These are phyloP conservation scores for Andrographis paniculata DNA, from an alignment of 305 asterid species.

Conservation along the genomic window DNA sequence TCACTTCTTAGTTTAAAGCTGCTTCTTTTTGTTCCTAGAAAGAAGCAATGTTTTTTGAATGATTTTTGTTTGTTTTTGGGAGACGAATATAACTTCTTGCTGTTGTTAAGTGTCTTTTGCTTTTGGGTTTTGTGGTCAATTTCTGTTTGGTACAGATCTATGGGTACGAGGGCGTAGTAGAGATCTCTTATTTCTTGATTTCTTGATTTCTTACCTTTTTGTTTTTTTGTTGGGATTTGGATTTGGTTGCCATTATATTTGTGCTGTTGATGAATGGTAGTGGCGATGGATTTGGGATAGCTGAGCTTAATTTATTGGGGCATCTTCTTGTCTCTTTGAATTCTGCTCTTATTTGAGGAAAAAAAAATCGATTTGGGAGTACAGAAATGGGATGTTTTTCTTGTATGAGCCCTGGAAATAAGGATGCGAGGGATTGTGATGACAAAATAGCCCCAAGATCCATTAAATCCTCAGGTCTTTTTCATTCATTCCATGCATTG, in stretches of 20 bases:
- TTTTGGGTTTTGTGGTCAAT: slow-evolving; percentile 21
- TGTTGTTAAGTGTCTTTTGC: slow-evolving; percentile 7
- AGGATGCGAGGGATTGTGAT: slow-evolving; percentile 42
- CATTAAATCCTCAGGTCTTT: slow-evolving; percentile 30
- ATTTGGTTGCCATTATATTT: slow-evolving; percentile 13
- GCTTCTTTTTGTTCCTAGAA: not conserved
- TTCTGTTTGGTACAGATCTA: slow-evolving; percentile 31
- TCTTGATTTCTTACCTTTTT: slow-evolving; percentile 6
- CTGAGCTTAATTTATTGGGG: not conserved
- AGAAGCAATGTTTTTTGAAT: slow-evolving; percentile 13
- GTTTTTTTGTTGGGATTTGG: slow-evolving; percentile 17
- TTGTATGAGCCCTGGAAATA: slow-evolving; percentile 35
- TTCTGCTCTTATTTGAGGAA: slow-evolving; percentile 18
- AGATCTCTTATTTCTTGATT: too few relatives aligned
- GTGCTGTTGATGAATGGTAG: slow-evolving; percentile 16
- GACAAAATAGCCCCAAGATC: slow-evolving; percentile 34
- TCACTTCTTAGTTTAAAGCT: not conserved
- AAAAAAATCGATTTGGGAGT: slow-evolving; percentile 1
- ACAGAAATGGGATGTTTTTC: slow-evolving; percentile 52
- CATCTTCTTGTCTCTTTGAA: slow-evolving; percentile 7
- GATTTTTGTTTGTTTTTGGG: slow-evolving; percentile 4
- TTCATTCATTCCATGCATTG: not conserved
- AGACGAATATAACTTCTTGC: slow-evolving; percentile 7
- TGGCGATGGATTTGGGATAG: not conserved
- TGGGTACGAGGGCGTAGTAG: slow-evolving; percentile 8